Evolutionary conservation across 2,329 filamentous ascomycete genomes (phyloP).

Genomic region (Emergomyces pasteurianus): DNA sequence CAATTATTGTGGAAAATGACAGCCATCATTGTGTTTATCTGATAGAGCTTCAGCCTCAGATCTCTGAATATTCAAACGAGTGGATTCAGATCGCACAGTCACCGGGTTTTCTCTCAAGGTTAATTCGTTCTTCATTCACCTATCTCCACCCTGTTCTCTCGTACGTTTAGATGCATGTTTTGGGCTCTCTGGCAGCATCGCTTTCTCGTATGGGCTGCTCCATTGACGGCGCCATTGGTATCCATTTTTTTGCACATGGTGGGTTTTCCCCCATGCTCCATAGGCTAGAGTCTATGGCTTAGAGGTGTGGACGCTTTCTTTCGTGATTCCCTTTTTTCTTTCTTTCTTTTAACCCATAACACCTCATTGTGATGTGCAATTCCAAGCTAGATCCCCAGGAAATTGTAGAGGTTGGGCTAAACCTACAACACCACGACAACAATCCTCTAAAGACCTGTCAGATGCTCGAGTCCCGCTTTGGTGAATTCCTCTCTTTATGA

Average conservation of each 20-base stretch:
- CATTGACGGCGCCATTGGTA: not conserved
- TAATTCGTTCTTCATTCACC: not conserved
- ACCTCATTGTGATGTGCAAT: not conserved
- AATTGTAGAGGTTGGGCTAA: too few relatives aligned
- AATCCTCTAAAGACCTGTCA: not conserved
- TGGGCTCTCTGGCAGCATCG: not conserved
- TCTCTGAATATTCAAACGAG: not conserved
- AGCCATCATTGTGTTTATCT: not conserved
- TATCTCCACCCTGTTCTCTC: not conserved
- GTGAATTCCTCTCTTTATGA: not conserved
- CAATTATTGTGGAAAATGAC: not conserved
- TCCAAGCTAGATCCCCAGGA: not conserved
- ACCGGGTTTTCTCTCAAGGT: not conserved
- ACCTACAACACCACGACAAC: not conserved
- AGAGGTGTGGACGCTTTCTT: not conserved
- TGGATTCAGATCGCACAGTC: not conserved
- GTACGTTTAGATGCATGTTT: not conserved
- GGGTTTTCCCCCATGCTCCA: not conserved
- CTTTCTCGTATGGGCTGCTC: not conserved
- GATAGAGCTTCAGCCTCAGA: not conserved
- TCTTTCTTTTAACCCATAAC: not conserved
- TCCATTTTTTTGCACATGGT: not conserved
- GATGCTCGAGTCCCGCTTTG: not conserved
- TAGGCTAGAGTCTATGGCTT: not conserved
- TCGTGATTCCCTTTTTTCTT: not conserved